Conservation (phyloP, 176 grass and related monocot species). For the Elymus sibiricus region DNA sequence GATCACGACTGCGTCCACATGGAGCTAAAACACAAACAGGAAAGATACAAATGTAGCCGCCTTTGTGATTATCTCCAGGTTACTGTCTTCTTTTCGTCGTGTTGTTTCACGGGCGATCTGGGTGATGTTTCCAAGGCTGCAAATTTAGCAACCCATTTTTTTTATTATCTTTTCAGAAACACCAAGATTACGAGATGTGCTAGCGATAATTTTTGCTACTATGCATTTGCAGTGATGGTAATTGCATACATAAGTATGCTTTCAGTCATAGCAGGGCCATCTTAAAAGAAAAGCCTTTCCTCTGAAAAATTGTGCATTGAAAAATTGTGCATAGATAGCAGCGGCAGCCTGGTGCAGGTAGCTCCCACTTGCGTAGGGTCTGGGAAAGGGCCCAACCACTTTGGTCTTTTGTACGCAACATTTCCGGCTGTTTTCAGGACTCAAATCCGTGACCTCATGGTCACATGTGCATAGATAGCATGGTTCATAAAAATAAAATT, state of each 20-base stretch:
- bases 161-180: neutral
- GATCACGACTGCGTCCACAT: neutral
- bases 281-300: neutral
- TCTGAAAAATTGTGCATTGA: neutral
- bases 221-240: neutral
- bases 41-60: neutral
- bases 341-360: too few relatives aligned
- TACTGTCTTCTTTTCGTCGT: conserved; percentile 11
- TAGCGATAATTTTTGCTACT: too few relatives aligned
- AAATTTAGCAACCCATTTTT: neutral
- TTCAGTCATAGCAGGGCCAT: neutral
- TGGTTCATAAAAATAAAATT: too few relatives aligned
- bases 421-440: too few relatives aligned
- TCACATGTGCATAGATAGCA: too few relatives aligned
- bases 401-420: too few relatives aligned
- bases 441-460: too few relatives aligned
- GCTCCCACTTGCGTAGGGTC: too few relatives aligned
- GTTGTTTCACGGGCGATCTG: conserved; percentile 23
- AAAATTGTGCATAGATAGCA: neutral
- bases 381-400: too few relatives aligned
- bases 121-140: conserved; percentile 21
- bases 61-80: neutral
- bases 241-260: neutral
- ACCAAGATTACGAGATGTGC: neutral
- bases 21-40: neutral